Evolutionary conservation across 164 flowering plant species (phyloP).

Genomic region (Tetracentron sinense): DNA sequence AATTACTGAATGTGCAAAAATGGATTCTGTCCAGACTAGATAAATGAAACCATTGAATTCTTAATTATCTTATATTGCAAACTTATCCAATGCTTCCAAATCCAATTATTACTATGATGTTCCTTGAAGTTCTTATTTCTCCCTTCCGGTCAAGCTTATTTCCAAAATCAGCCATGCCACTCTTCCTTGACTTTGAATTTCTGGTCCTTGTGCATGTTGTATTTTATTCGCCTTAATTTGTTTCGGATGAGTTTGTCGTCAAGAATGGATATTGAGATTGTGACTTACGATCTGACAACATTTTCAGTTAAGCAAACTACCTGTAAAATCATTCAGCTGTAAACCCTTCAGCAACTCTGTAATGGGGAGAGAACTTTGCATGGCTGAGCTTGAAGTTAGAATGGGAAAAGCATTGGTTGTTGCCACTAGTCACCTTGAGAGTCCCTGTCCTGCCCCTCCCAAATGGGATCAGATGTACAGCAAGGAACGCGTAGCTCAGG

Average conservation of each 20-base stretch:
- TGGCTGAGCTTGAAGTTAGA: conserved; percentile 55
- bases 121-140: background rate
- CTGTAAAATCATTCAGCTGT: conserved; percentile 60
- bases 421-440: conserved; percentile 96
- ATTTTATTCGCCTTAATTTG: background rate
- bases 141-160: background rate
- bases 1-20: too few relatives aligned
- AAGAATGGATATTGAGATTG: background rate
- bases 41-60: background rate
- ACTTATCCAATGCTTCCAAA: background rate
- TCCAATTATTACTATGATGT: too few relatives aligned
- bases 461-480: conserved; percentile 92
- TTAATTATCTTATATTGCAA: background rate
- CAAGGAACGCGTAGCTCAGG: conserved; percentile 86
- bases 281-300: conserved; percentile 1
- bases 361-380: conserved; percentile 86
- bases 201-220: background rate
- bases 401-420: conserved; percentile 40
- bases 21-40: too few relatives aligned
- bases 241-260: background rate
- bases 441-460: conserved; percentile 92
- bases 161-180: background rate
- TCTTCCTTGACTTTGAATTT: background rate
- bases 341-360: conserved; percentile 58
- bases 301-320: conserved; percentile 73